These are phyloP conservation scores for Solanum etuberosum DNA, from an alignment of 257 asterid species.

Conservation along the genomic window DNA sequence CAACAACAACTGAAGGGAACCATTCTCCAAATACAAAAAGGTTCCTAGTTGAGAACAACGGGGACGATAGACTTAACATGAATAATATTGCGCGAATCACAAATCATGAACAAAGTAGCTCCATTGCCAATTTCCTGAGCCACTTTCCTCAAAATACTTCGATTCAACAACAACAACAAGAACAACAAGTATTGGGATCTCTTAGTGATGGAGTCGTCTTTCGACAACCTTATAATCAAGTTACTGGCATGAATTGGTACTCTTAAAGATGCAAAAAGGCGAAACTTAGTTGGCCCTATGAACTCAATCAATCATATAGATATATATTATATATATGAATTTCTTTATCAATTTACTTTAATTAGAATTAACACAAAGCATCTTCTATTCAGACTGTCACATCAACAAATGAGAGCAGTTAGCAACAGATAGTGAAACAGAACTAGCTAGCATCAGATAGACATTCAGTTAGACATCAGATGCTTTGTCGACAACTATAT, in stretches of 20 bases:
- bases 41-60: not conserved
- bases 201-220: not conserved
- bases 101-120: not conserved
- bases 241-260: not conserved
- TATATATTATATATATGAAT: too few species aligned
- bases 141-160: not conserved
- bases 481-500: not conserved
- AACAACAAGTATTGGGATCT: not conserved
- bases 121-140: not conserved
- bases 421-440: not conserved
- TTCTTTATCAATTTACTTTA: not conserved
- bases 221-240: not conserved
- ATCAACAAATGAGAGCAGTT: not conserved
- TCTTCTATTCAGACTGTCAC: not conserved
- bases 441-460: not conserved
- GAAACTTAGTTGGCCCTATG: not conserved
- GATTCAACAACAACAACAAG: not conserved
- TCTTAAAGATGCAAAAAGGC: not conserved
- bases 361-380: too few species aligned
- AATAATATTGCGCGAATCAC: not conserved
- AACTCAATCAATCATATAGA: not conserved
- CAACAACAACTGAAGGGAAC: not conserved
- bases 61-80: not conserved
- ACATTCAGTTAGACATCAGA: not conserved
- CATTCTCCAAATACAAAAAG: not conserved